phyloP scores from a whole-genome alignment of 371 early-diverging fungal species.

The Rhizomucor pusillus region DNA sequence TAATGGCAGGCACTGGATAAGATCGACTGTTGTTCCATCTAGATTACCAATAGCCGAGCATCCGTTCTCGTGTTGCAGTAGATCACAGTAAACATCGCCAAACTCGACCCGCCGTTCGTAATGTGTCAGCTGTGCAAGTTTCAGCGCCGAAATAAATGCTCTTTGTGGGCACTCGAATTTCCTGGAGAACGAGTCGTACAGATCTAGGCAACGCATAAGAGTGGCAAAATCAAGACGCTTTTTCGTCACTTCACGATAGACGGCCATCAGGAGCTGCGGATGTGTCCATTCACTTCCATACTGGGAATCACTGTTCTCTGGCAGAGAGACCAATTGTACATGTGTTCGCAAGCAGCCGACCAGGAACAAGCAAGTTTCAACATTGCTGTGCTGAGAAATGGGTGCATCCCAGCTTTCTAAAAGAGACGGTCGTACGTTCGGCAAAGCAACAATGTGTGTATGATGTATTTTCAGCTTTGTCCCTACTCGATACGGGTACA shows the following conservation, averaged over 20 bases:
- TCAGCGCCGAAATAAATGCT: background rate
- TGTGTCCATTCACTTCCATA: background rate
- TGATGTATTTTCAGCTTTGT: conserved; percentile 15
- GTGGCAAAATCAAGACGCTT: background rate
- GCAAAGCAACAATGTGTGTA: conserved; percentile 14
- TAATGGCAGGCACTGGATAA: too few species aligned
- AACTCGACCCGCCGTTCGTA: background rate
- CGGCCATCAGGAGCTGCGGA: background rate
- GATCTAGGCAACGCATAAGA: background rate
- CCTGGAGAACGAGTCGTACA: background rate
- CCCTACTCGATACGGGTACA: conserved; percentile 19
- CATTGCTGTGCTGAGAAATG: background rate
- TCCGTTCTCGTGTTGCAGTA: background rate
- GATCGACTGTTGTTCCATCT: too few species aligned
- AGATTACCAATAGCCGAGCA: background rate
- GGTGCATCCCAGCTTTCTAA: conserved; percentile 2
- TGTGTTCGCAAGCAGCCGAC: conserved; percentile 19
- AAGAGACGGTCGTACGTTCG: background rate
- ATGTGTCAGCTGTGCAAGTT: background rate
- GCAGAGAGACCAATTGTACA: conserved; percentile 12
- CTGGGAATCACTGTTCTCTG: conserved; percentile 1
- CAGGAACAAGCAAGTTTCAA: background rate
- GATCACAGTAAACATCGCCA: background rate
- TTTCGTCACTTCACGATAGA: background rate
- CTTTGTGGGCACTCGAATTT: background rate